These are phyloP conservation scores for Macrophomina tecta DNA, from an alignment of 2,329 filamentous ascomycete genomes.

Conservation along the genomic window DNA sequence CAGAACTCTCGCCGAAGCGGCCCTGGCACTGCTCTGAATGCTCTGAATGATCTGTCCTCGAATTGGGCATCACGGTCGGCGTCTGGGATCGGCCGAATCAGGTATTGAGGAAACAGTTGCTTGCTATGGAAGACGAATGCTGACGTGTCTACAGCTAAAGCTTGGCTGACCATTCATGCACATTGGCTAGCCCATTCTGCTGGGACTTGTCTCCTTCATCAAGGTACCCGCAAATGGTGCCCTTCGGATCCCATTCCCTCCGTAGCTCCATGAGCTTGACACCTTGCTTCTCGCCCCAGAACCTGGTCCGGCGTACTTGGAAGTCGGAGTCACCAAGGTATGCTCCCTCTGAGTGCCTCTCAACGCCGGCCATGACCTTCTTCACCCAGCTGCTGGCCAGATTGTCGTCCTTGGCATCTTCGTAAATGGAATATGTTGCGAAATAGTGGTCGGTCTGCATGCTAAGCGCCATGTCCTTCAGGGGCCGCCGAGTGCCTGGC, in stretches of 20 bases:
- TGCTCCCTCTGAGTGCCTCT: slow-evolving; percentile 53
- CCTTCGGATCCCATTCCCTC: slow-evolving; percentile 53
- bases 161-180: slow-evolving; percentile 24
- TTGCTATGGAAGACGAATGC: neutral
- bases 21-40: neutral
- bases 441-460: slow-evolving; percentile 65
- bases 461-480: slow-evolving; percentile 60
- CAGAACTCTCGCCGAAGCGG: neutral
- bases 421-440: slow-evolving; percentile 60
- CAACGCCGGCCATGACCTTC: slow-evolving; percentile 43
- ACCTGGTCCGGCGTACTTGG: slow-evolving; percentile 53
- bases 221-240: slow-evolving; percentile 53
- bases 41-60: neutral
- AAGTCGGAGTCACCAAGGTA: slow-evolving; percentile 64
- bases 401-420: slow-evolving; percentile 53
- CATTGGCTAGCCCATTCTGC: slow-evolving; percentile 45
- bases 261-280: slow-evolving; percentile 52
- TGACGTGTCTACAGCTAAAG: slow-evolving; percentile 1
- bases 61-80: neutral
- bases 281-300: slow-evolving; percentile 55
- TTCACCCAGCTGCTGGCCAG: slow-evolving; percentile 54
- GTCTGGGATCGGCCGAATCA: neutral
- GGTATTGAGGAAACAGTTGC: too few species aligned
- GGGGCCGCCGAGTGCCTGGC: slow-evolving; percentile 50
- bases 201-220: slow-evolving; percentile 53